Conservation (phyloP, 495 filamentous ascomycete genomes). For the Penicillium ucsense region DNA sequence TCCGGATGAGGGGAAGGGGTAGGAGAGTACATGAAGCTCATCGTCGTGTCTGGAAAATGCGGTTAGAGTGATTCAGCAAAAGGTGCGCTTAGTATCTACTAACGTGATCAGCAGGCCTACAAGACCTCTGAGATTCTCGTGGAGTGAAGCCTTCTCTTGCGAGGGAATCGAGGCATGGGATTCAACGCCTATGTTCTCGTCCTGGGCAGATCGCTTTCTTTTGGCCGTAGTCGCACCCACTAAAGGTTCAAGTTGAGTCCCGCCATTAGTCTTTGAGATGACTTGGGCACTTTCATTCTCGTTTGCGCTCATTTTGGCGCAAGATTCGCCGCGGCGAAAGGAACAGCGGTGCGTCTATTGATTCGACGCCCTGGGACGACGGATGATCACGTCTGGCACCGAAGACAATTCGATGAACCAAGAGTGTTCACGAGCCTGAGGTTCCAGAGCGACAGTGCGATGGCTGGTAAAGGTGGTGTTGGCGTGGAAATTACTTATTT, state of each 20-base stretch:
- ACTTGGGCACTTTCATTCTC: constrained; percentile 25
- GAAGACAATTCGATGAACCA: constrained; percentile 1
- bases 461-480: neutral
- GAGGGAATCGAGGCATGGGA: constrained; percentile 12
- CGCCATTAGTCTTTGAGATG: constrained; percentile 31
- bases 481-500: constrained; percentile 3
- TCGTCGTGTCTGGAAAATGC: constrained; percentile 27
- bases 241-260: constrained; percentile 25
- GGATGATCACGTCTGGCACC: constrained; percentile 6
- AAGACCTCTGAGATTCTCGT: constrained; percentile 32
- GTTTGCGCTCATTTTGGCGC: constrained; percentile 35
- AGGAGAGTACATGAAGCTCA: constrained; percentile 35
- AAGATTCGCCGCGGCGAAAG: constrained; percentile 18
- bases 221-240: constrained; percentile 33
- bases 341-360: constrained; percentile 12
- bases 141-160: constrained; percentile 28
- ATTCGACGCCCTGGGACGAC: constrained; percentile 16
- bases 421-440: neutral
- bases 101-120: constrained; percentile 33
- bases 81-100: neutral
- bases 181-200: constrained; percentile 26
- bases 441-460: neutral
- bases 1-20: constrained; percentile 29
- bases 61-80: constrained; percentile 8
- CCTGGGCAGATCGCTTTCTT: constrained; percentile 38